These are phyloP conservation scores for Amaranthus hypochondriacus DNA, from an alignment of 148 eudicot genomes.

Conservation along the genomic window DNA sequence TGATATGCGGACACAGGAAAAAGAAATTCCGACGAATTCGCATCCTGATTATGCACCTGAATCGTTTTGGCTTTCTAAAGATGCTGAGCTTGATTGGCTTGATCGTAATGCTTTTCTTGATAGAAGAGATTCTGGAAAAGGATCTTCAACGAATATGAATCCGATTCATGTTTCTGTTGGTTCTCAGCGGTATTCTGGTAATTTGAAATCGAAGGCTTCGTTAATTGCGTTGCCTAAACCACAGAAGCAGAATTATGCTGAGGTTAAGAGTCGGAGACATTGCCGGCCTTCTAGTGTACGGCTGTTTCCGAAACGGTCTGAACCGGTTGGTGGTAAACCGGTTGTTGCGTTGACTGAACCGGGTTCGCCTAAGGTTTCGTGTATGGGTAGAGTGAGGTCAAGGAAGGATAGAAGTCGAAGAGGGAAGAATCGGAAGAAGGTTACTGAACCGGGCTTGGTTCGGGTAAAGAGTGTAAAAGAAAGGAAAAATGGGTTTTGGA, in stretches of 20 bases:
- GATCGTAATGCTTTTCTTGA: constrained; percentile 68
- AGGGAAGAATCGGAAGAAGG: constrained; percentile 22
- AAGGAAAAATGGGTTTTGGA: constrained; percentile 34
- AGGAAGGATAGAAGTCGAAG: constrained; percentile 42
- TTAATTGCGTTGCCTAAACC: constrained; percentile 64
- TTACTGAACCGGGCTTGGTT: constrained; percentile 8
- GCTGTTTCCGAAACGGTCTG: constrained; percentile 64
- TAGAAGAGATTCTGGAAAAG: constrained; percentile 68
- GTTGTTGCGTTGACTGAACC: constrained; percentile 45
- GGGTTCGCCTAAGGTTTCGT: constrained; percentile 84
- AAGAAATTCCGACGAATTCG: too few species aligned
- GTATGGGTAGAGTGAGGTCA: constrained; percentile 80
- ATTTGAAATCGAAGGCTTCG: constrained; percentile 21
- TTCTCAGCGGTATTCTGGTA: constrained; percentile 48
- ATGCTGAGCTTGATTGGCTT: constrained; percentile 86
- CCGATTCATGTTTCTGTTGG: constrained; percentile 24
- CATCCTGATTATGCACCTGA: constrained; percentile 57
- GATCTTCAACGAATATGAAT: constrained; percentile 31
- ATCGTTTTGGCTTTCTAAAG: constrained; percentile 73
- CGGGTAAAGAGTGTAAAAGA: constrained; percentile 6
- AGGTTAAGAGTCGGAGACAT: constrained; percentile 30
- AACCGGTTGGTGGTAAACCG: constrained; percentile 28
- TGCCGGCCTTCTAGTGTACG: constrained; percentile 33
- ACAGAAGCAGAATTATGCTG: constrained; percentile 49
- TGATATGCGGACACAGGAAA: too few species aligned